These are phyloP conservation scores for Paramecium primaurelia DNA, from an alignment of 73 alveolate species.

Conservation along the genomic window DNA sequence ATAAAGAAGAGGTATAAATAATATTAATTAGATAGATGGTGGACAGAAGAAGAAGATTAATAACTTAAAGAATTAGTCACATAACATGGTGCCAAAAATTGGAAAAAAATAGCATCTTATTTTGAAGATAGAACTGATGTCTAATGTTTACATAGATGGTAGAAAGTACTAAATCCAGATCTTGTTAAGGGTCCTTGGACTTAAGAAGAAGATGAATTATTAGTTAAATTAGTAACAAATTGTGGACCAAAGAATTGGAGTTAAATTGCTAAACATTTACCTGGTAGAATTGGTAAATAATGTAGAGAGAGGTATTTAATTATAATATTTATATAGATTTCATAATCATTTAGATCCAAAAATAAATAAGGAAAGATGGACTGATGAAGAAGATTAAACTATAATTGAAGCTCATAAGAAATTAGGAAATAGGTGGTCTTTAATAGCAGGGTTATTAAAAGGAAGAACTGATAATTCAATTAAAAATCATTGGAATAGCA, in stretches of 20 bases:
- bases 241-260: conserved; percentile 96
- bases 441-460: conserved; percentile 78
- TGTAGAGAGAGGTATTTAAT: conserved; percentile 85
- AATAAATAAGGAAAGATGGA: conserved; percentile 91
- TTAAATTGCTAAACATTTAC: conserved; percentile 90
- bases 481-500: conserved; percentile 92
- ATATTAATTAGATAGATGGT: conserved; percentile 41
- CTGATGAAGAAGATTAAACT: conserved; percentile 91
- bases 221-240: conserved; percentile 84
- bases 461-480: conserved; percentile 94
- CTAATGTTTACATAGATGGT: conserved; percentile 86
- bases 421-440: conserved; percentile 93
- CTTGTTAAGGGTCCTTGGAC: conserved; percentile 97
- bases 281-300: conserved; percentile 97
- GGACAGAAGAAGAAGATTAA: conserved; percentile 80
- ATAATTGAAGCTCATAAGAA: conserved; percentile 87
- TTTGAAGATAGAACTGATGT: conserved; percentile 81
- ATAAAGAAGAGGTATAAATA: background rate
- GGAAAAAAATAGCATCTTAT: conserved; percentile 81
- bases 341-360: conserved; percentile 95
- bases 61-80: conserved; percentile 63
- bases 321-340: conserved; percentile 74
- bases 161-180: conserved; percentile 82
- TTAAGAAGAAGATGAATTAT: conserved; percentile 85
- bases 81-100: conserved; percentile 75